Conservation (phyloP, 192 early-diverging fungal genomes). For the Gonapodya prolifera region DNA sequence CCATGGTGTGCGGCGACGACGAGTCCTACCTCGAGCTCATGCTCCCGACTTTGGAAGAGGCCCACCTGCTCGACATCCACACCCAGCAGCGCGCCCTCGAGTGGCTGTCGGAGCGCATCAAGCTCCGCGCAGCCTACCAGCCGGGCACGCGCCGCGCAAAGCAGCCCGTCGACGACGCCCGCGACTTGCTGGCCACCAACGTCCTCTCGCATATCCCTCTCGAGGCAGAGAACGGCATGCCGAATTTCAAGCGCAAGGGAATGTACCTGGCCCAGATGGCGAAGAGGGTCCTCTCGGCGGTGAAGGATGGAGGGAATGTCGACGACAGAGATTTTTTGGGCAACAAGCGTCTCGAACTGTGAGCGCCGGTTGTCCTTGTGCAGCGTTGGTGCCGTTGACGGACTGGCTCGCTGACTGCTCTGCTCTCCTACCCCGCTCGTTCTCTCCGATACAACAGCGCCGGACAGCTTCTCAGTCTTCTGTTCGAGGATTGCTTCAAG, state of each 20-base stretch:
- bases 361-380: conserved; percentile 16
- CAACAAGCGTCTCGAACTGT: conserved; percentile 96
- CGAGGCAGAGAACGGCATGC: conserved; percentile 39
- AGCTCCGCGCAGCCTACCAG: conserved; percentile 29
- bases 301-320: conserved; percentile 61
- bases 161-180: conserved; percentile 62
- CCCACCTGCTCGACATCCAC: conserved; percentile 54
- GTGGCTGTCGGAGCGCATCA: conserved; percentile 66
- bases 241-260: conserved; percentile 80
- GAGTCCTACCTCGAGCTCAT: conserved; percentile 69
- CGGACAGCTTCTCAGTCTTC: conserved; percentile 79
- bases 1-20: conserved; percentile 81
- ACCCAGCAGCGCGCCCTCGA: conserved; percentile 91
- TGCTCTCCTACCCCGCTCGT: not conserved
- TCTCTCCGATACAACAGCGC: conserved; percentile 38
- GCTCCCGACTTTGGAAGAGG: conserved; percentile 77
- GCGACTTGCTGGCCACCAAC: conserved; percentile 71
- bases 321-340: conserved; percentile 98
- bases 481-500: conserved; percentile 98
- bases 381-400: too few relatives aligned
- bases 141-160: conserved; percentile 13
- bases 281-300: conserved; percentile 76
- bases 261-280: conserved; percentile 92
- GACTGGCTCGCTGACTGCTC: not conserved
- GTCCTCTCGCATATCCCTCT: conserved; percentile 87